These are phyloP conservation scores for Psilocybe cubensis DNA, from an alignment of 768 basidiomycete species.

Conservation along the genomic window DNA sequence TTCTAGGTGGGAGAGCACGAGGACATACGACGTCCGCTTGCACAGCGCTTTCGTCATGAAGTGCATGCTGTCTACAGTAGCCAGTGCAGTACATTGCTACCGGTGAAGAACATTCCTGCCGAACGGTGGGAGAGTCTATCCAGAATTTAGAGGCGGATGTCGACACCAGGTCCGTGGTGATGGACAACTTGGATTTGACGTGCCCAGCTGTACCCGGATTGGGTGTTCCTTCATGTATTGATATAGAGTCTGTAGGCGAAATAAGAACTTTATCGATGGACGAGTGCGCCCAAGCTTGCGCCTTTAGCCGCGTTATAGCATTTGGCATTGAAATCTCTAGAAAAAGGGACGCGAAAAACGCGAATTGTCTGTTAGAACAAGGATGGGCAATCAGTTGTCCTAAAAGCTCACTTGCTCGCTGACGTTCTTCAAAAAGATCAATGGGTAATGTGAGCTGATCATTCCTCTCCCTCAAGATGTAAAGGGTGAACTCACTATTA, in stretches of 20 bases:
- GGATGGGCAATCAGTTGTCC: neutral
- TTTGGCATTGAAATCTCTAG: constrained; percentile 15
- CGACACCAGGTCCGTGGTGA: constrained; percentile 15
- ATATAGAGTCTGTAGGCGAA: neutral
- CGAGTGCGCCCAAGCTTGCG: constrained; percentile 13
- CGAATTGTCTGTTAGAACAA: neutral
- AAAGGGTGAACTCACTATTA: constrained; percentile 25
- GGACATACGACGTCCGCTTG: constrained; percentile 34
- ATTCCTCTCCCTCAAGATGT: neutral
- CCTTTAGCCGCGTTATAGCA: constrained; percentile 2
- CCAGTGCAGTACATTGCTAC: constrained; percentile 32
- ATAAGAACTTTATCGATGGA: constrained; percentile 18
- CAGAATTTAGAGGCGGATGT: neutral
- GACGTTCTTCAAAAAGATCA: constrained; percentile 13
- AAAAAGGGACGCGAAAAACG: too few relatives aligned
- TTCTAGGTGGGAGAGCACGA: neutral
- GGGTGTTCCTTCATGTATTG: neutral
- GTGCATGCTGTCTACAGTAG: constrained; percentile 24
- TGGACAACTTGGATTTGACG: constrained; percentile 10
- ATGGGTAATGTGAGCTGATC: neutral
- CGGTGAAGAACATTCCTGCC: constrained; percentile 31
- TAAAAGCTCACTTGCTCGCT: constrained; percentile 13
- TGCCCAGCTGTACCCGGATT: neutral
- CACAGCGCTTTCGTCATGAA: constrained; percentile 1
- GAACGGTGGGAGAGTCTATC: constrained; percentile 20